Base-by-base conservation (phyloP, 2,329 filamentous ascomycete genomes). In the Colletotrichum destructivum region DNA sequence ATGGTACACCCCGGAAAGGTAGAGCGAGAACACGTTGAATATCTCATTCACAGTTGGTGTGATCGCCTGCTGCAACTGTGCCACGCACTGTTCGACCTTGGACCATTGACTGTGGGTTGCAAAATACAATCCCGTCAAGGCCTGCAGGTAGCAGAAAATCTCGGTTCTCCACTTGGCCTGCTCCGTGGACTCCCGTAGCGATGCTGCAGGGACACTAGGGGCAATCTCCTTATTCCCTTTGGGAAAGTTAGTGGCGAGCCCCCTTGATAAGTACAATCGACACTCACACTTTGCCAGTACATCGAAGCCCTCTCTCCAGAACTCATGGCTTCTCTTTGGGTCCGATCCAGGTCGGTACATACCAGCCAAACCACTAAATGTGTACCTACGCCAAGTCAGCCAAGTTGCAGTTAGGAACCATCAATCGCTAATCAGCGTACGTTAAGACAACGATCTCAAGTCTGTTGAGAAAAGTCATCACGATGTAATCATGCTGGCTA, bases 1-100 rank as follows among this genome's bases (percentile, higher is more conserved):
- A 63, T 91, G 85, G 75, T 94, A 92, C 9, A 93, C 88, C 0
- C 93, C 95, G 0, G 88, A 85, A 21, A 98, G 89, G 80, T 98
- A 98, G 54, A 89, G 83, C 8, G 89, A 85, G 55, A 93, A 85
- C 44, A 90, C 83, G 31, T 81, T 80, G 46, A 90, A 85, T 4
- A 74, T 69, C 2, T 74, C 74, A 60, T 74, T 69, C 13, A 73
- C 63, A 47, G 59, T 56, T 55, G 72, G 62, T 11, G 72, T 71
- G 12, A 66, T 69, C 13, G 74, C 72, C 44, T 73, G 80, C 62
- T 87, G 84, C 15, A 93, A 82, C 55, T 87, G 85, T 15, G 85
- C 82, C 21, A 94, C 80, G 66, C 86, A 88, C 69, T 89, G 83
- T 75, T 85, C 87, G 4, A 93, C 92, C 54, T 86, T 85, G 13